phyloP scores from a whole-genome alignment of 345 rosid genomes.

The Camelina laxa region DNA sequence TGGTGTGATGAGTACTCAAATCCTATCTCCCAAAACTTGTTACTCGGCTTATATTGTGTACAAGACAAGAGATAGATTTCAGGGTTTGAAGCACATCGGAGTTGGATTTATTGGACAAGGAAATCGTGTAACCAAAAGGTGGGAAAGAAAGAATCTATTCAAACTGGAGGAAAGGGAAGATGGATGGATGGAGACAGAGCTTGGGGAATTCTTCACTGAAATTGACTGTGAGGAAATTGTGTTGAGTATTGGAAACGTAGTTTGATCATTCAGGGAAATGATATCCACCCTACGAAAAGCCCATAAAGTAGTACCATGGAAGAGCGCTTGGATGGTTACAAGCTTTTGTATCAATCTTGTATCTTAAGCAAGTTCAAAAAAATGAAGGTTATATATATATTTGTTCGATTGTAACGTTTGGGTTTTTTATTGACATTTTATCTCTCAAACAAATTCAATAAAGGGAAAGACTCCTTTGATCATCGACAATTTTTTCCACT shows the following conservation, averaged over 20 bases:
- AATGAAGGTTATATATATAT: too few relatives aligned
- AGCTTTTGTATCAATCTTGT: neutral
- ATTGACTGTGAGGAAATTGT: conserved; percentile 30
- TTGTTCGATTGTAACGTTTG: neutral
- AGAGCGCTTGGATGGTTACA: neutral
- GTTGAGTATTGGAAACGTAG: neutral
- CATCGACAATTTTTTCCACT: neutral
- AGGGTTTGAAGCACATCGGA: neutral
- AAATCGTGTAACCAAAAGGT: neutral
- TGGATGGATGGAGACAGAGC: neutral
- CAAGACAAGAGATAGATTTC: neutral
- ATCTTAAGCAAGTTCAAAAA: neutral
- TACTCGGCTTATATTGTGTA: conserved; percentile 33
- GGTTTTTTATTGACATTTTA: neutral
- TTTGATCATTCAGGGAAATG: conserved; percentile 2
- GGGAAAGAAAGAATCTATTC: neutral
- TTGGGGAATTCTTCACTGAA: neutral
- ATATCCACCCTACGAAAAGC: neutral
- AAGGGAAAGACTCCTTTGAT: neutral
- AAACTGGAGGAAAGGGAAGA: neutral
- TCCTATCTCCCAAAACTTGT: conserved; percentile 23
- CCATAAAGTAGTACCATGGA: neutral
- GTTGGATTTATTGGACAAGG: neutral
- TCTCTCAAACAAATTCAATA: neutral
- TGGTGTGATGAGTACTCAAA: neutral